Conservation (phyloP, 495 filamentous ascomycete species). For the Xylaria cubensis region DNA sequence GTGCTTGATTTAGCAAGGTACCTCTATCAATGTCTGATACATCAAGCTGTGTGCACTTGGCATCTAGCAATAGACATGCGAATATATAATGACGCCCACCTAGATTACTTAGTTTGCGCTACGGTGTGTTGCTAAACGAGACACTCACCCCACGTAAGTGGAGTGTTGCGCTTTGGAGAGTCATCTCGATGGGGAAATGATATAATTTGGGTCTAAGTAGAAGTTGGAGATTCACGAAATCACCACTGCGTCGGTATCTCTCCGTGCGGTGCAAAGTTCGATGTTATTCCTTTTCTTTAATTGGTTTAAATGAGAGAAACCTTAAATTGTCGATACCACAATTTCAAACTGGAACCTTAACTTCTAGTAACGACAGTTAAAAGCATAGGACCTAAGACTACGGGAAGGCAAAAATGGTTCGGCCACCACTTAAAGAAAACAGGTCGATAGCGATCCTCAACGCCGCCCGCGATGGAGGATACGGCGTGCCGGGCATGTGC, state of each 20-base stretch:
- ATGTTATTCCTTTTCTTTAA: not conserved
- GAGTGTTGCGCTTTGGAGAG: slow-evolving; percentile 7
- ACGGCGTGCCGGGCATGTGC: slow-evolving; percentile 78
- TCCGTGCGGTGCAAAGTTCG: not conserved
- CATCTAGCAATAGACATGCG: not conserved
- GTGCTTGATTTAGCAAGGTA: not conserved
- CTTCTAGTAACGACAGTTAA: not conserved
- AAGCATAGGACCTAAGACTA: slow-evolving; percentile 7
- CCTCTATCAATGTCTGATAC: not conserved
- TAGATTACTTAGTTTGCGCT: not conserved
- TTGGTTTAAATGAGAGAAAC: not conserved
- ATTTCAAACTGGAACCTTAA: too few species aligned
- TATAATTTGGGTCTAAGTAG: not conserved
- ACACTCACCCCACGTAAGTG: slow-evolving; percentile 23
- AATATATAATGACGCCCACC: not conserved
- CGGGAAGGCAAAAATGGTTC: slow-evolving; percentile 51
- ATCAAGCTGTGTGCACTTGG: not conserved
- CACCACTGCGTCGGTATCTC: not conserved
- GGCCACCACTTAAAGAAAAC: slow-evolving; percentile 61
- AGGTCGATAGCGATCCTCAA: slow-evolving; percentile 72
- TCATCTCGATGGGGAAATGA: slow-evolving; percentile 3
- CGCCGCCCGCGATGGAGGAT: slow-evolving; percentile 67
- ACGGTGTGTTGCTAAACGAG: not conserved
- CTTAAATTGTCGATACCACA: not conserved
- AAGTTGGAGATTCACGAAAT: slow-evolving; percentile 7